These are phyloP conservation scores for Trypanosoma rangeli DNA, from an alignment of 208 protist genomes.

Conservation along the genomic window DNA sequence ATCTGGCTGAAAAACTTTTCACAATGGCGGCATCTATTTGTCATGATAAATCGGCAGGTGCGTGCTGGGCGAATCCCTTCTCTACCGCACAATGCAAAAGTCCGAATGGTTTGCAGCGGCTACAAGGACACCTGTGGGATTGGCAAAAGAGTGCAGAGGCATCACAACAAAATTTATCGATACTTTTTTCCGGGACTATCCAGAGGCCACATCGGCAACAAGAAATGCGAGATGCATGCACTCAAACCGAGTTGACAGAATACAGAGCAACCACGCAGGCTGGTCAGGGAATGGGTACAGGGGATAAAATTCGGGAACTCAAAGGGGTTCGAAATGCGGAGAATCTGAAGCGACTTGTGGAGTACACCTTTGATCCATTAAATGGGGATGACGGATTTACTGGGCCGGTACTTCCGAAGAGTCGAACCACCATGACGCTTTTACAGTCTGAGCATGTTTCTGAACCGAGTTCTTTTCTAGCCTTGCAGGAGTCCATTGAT, in stretches of 20 bases:
- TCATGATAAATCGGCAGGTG: not conserved
- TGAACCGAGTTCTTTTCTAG: not conserved
- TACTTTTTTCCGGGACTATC: not conserved
- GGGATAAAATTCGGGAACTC: not conserved
- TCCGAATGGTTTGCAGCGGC: not conserved
- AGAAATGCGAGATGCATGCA: slow-evolving; percentile 4
- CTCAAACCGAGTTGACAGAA: not conserved
- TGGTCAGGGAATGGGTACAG: not conserved
- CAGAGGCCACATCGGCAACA: not conserved
- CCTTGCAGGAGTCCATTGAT: slow-evolving; percentile 10
- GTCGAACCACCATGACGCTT: not conserved
- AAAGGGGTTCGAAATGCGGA: not conserved
- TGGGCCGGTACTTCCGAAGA: not conserved
- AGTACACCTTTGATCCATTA: slow-evolving; percentile 14
- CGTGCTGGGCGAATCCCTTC: not conserved
- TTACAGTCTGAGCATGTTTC: not conserved
- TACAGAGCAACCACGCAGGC: not conserved
- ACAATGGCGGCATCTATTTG: slow-evolving; percentile 12
- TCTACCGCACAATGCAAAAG: not conserved
- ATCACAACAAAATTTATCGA: slow-evolving; percentile 2
- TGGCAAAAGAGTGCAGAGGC: slow-evolving; percentile 3
- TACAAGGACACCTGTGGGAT: slow-evolving; percentile 6
- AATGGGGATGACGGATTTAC: slow-evolving; percentile 3
- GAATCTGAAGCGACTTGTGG: slow-evolving; percentile 11
- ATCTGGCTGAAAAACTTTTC: slow-evolving; percentile 4